phyloP scores from a whole-genome alignment of 2,329 filamentous ascomycete species.

The Neonectria ditissima region DNA sequence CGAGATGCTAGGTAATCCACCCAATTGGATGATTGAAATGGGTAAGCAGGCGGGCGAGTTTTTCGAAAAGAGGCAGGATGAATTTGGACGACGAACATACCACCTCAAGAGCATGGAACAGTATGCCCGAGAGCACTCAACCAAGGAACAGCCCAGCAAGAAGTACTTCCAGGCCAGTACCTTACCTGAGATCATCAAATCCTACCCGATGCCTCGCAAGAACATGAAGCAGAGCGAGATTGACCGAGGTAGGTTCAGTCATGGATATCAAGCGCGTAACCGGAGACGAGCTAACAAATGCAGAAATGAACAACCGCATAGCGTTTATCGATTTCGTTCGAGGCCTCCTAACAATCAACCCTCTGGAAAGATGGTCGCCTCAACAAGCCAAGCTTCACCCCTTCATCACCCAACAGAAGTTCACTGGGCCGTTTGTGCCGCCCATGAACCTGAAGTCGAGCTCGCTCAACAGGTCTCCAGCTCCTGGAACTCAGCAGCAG shows the following conservation, averaged over 20 bases:
- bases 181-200: slow-evolving; percentile 95
- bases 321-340: slow-evolving; percentile 99
- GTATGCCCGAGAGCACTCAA: slow-evolving; percentile 93
- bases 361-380: slow-evolving; percentile 95
- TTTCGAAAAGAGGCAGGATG: slow-evolving; percentile 91
- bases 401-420: slow-evolving; percentile 99
- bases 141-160: slow-evolving; percentile 99
- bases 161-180: slow-evolving; percentile 98
- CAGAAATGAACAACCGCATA: slow-evolving; percentile 98
- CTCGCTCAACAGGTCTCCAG: slow-evolving; percentile 85
- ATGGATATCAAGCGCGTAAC: neutral
- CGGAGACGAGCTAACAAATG: slow-evolving; percentile 35
- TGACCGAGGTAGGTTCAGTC: slow-evolving; percentile 80
- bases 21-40: slow-evolving; percentile 99
- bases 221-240: slow-evolving; percentile 99
- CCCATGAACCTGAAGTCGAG: slow-evolving; percentile 96
- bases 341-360: slow-evolving; percentile 92
- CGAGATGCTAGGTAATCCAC: slow-evolving; percentile 96
- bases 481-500: slow-evolving; percentile 94
- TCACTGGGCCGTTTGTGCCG: slow-evolving; percentile 93
- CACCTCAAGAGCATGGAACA: slow-evolving; percentile 97
- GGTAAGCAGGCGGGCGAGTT: slow-evolving; percentile 98
- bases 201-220: slow-evolving; percentile 97
- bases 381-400: slow-evolving; percentile 97
- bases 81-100: slow-evolving; percentile 91